phyloP scores from a whole-genome alignment of 441 rosid species.

The Mallotus repandus region DNA sequence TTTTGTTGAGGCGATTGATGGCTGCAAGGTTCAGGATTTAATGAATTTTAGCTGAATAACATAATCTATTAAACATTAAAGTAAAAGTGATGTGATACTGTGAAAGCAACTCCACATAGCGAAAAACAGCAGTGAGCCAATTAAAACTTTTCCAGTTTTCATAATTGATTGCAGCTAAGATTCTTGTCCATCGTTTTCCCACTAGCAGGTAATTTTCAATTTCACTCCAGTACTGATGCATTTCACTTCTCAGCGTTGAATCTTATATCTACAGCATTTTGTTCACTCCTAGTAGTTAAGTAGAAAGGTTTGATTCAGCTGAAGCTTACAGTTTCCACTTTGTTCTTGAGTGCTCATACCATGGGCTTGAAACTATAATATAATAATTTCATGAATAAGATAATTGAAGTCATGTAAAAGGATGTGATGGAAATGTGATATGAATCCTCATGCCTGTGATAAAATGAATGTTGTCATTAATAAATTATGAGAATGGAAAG shows the following conservation, averaged over 20 bases:
- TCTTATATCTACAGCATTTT: neutral
- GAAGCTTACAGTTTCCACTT: neutral
- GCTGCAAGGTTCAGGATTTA: too few relatives aligned
- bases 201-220: neutral
- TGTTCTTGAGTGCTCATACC: neutral
- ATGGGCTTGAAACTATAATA: neutral
- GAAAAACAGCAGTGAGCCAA: neutral
- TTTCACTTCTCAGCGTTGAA: neutral
- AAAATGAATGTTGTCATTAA: neutral
- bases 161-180: slow-evolving; percentile 5
- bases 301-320: neutral
- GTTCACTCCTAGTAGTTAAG: slow-evolving; percentile 1
- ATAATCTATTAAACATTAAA: too few relatives aligned
- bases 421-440: neutral
- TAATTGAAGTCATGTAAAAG: neutral
- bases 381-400: neutral
- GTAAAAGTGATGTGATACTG: neutral
- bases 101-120: neutral
- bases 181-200: neutral
- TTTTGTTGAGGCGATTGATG: too few relatives aligned
- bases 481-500: neutral
- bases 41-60: too few relatives aligned
- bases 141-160: neutral
- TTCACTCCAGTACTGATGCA: slow-evolving; percentile 1
- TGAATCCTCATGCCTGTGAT: neutral